Percentiles rank a stretch among this genome's conserved stretches.
phyloP scores from a whole-genome alignment of 176 grass and related monocot species.

The Triticum dicoccoides region DNA sequence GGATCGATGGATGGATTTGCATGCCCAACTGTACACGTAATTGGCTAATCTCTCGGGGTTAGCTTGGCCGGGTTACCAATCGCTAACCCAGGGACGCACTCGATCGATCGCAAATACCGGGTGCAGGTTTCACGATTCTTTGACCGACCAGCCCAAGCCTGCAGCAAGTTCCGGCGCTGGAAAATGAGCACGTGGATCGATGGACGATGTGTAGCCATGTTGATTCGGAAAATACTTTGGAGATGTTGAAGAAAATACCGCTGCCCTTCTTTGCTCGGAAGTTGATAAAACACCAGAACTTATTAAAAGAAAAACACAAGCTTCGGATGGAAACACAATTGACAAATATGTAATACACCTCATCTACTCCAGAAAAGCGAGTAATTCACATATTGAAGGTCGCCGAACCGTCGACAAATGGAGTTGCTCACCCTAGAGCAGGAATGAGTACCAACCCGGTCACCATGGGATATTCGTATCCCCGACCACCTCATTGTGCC shows the following conservation, averaged over 20 bases:
- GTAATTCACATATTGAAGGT: too few species aligned
- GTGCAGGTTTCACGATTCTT: background rate
- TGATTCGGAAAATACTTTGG: too few species aligned
- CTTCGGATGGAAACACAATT: background rate
- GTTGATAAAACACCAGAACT: background rate
- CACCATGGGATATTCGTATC: background rate
- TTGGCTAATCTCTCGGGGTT: background rate
- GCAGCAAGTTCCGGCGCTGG: too few species aligned
- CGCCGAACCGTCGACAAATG: too few species aligned
- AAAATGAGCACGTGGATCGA: too few species aligned
- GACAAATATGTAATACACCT: background rate
- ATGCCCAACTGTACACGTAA: background rate
- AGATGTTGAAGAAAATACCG: too few species aligned
- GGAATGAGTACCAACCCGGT: too few species aligned
- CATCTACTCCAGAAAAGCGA: too few species aligned
- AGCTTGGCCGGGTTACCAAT: background rate
- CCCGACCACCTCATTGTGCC: background rate
- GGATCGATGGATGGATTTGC: background rate
- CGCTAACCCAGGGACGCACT: background rate
- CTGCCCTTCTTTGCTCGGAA: too few species aligned
- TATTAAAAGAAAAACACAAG: too few species aligned
- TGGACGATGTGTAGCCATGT: too few species aligned
- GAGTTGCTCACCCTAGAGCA: too few species aligned
- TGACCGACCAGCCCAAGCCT: background rate
- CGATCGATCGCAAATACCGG: background rate